Evolutionary conservation across 2,329 filamentous ascomycete genomes (phyloP), one percentile per base, ranked within the genome.

Genomic region (Exophiala spinifera): DNA sequence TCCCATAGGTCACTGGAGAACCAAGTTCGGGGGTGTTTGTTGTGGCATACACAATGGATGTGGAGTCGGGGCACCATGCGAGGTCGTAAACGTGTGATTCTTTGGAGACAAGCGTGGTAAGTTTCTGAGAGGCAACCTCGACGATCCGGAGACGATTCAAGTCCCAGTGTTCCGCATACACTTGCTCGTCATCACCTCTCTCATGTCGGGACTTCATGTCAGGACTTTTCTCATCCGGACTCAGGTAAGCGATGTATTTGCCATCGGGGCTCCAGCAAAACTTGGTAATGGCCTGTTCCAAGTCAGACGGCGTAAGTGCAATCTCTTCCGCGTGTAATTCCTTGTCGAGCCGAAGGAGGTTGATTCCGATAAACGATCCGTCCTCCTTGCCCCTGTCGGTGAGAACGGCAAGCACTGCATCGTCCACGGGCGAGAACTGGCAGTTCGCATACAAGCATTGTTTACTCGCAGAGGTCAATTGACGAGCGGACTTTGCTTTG

Each of bases 21-120:
- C 13, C 36, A 14, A 25, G 17, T 33, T 51, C 48, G 13, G 48
- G 48, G 19, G 25, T 43, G 14, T 45, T 45, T 5, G 37, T 31
- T 13, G 33, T 45, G 15, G 51, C 33, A 49, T 58, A 61, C 7
- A 52, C 60, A 13, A 62, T 39, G 23, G 51, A 23, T 6, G 43
- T 51, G 23, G 54, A 51, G 19, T 61, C 58, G 13, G 60, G 60
- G n/a, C 46, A 49, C 60, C 55, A 62, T 37, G 46, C 15, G 21
- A 59, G 53, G 23, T 37, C 49, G 19, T 59, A 42, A 25, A 59
- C 53, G 44, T 52, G 55, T 34, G 36, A 21, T 14, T 44, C 40
- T 33, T 19, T 20, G 3, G 48, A 44, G 10, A 48, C 45, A 37
- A 45, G 2, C 8, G 36, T 45, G 8, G 4, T n/a, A n/a, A 36